Evolutionary conservation across 2,329 filamentous ascomycete genomes (phyloP).

Genomic region (Phialocephala sp.): DNA sequence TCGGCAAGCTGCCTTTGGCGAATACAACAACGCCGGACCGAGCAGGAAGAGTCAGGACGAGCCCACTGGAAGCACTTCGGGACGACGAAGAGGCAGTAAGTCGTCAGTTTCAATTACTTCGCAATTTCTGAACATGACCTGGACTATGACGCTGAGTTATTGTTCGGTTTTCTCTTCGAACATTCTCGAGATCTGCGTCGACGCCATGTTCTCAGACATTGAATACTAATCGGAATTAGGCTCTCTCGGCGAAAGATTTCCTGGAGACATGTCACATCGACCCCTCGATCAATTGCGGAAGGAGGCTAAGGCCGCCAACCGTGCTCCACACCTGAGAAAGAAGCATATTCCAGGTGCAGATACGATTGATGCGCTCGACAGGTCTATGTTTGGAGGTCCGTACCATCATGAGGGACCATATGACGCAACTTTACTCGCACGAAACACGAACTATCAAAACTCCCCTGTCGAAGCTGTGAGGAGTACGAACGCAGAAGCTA

Average conservation of each 20-base stretch:
- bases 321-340: slow-evolving; percentile 69
- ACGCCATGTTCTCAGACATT: not conserved
- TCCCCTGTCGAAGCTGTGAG: slow-evolving; percentile 80
- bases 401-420: slow-evolving; percentile 94
- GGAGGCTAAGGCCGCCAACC: slow-evolving; percentile 69
- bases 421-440: slow-evolving; percentile 77
- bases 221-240: slow-evolving; percentile 16
- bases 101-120: not conserved
- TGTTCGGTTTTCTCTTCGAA: not conserved
- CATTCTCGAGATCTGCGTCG: not conserved
- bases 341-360: slow-evolving; percentile 73
- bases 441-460: slow-evolving; percentile 67
- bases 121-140: not conserved
- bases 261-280: slow-evolving; percentile 67
- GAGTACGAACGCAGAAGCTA: slow-evolving; percentile 74
- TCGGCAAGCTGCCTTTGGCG: slow-evolving; percentile 38
- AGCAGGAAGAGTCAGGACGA: slow-evolving; percentile 29
- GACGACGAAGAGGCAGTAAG: slow-evolving; percentile 47
- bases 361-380: slow-evolving; percentile 80
- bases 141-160: not conserved
- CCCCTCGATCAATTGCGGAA: slow-evolving; percentile 71
- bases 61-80: slow-evolving; percentile 41
- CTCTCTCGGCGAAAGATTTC: slow-evolving; percentile 64
- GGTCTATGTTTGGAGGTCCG: slow-evolving; percentile 58
- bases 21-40: slow-evolving; percentile 37